Evolutionary conservation across 768 basidiomycete genomes (phyloP).

Genomic region (Coprinopsis sp.): DNA sequence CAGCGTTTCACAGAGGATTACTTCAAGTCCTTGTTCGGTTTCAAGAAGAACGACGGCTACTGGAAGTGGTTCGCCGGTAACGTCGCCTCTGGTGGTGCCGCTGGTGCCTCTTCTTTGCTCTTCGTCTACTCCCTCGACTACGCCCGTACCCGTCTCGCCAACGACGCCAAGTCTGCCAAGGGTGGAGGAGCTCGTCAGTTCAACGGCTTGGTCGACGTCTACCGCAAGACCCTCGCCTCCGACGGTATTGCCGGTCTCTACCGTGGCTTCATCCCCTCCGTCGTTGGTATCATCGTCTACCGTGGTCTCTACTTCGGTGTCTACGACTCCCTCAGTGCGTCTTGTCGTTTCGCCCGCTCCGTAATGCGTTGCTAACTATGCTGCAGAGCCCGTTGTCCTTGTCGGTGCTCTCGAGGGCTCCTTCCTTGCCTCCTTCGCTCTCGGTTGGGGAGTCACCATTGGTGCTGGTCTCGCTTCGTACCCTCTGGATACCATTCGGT

Average conservation of each 20-base stretch:
- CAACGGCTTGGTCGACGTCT: slow-evolving; percentile 97
- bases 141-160: slow-evolving; percentile 98
- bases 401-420: slow-evolving; percentile 93
- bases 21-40: slow-evolving; percentile 98
- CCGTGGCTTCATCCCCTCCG: slow-evolving; percentile 98
- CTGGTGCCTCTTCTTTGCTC: slow-evolving; percentile 96
- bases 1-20: slow-evolving; percentile 70
- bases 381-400: slow-evolving; percentile 90
- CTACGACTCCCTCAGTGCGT: slow-evolving; percentile 88
- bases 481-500: slow-evolving; percentile 90
- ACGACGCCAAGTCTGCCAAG: slow-evolving; percentile 96
- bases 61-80: slow-evolving; percentile 99
- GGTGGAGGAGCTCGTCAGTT: slow-evolving; percentile 87
- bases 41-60: slow-evolving; percentile 97
- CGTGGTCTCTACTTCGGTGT: slow-evolving; percentile 99
- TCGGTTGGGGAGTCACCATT: slow-evolving; percentile 99
- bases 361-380: slow-evolving; percentile 14
- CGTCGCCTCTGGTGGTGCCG: slow-evolving; percentile 97
- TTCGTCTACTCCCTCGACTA: slow-evolving; percentile 99
- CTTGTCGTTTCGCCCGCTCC: background rate
- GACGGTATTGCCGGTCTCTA: slow-evolving; percentile 99
- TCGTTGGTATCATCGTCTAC: slow-evolving; percentile 99
- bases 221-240: slow-evolving; percentile 93
- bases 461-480: slow-evolving; percentile 99
- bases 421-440: slow-evolving; percentile 94